Base-by-base conservation (phyloP, 2,329 filamentous ascomycete species). In the Penicillium sp. region DNA sequence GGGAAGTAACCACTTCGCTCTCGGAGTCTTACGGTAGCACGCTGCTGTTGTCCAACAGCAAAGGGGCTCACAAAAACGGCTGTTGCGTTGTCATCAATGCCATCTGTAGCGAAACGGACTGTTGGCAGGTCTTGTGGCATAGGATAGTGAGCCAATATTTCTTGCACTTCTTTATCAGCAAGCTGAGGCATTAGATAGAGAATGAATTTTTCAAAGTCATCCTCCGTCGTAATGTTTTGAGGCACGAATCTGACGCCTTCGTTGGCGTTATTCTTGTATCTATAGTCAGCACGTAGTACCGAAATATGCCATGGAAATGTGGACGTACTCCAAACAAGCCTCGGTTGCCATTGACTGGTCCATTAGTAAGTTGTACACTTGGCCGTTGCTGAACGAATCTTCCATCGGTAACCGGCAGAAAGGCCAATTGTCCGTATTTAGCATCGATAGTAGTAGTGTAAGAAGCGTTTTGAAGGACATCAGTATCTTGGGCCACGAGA, bases 1-100 rank as follows among this genome's bases (percentile, higher is more conserved):
- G 30, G 30, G 3, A 35, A 16, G 4, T 2, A 3, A 35, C 30
- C 30, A 16, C 11, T 35, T 14, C 16, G 33, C 26, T 48, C 16
- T 40, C 16, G 8, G 12, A 30, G 16, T 38, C 47, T 26, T 56
- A 61, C 60, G 58, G 74, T 69, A 8, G 75, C 79, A 45, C 77
- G 73, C 63, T 85, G 81, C 61, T 83, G 81, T 63, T 82, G 81
- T 18, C 81, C 81, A 2, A 75, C 76, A 2, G 71, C 79, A 40
- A 74, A 73, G 23, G 71, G 69, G 35, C 76, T 79, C 38, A 80
- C 72, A 38, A 79, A 79, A 23, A 83, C 68, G 1, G 81, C 79
- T 8, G 75, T 83, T 0, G 74, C 70, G 3, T 70, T 65, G 5
- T 61, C 59, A 47, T 69, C 60, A 9, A 50, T 3, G 5, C 74